Conservation (phyloP, 2,329 filamentous ascomycete species). For the Colletotrichum shisoi region DNA sequence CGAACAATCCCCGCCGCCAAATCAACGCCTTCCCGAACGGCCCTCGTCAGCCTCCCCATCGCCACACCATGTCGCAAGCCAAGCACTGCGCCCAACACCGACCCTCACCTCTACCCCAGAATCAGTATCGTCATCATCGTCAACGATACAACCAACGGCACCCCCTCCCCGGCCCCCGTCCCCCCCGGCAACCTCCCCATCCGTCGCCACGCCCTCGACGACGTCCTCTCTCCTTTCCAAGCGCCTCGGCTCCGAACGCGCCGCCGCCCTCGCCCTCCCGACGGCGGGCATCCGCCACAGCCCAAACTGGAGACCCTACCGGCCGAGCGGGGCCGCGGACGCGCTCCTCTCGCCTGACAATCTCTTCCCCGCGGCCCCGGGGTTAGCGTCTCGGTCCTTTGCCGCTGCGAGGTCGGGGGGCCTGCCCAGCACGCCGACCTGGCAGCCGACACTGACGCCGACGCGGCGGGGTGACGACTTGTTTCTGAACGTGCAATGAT, state of each 20-base stretch:
- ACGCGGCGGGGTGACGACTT: conserved; percentile 72
- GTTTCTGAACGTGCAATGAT: conserved; percentile 63
- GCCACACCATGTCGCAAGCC: conserved; percentile 24
- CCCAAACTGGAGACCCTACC: conserved; percentile 40
- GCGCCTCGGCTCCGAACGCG: conserved; percentile 59
- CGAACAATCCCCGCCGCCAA: conserved; percentile 30
- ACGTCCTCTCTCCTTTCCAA: conserved; percentile 61
- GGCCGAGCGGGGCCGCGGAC: conserved; percentile 13
- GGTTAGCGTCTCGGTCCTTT: conserved; percentile 1
- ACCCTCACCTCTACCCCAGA: conserved; percentile 29
- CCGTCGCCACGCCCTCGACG: conserved; percentile 43
- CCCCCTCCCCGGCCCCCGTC: conserved; percentile 32
- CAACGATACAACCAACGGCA: conserved; percentile 4
- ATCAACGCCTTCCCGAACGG: conserved; percentile 23
- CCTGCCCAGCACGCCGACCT: conserved; percentile 61
- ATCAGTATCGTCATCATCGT: conserved; percentile 20
- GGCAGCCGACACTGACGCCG: conserved; percentile 72
- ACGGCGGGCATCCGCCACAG: conserved; percentile 38
- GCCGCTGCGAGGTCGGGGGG: conserved; percentile 2
- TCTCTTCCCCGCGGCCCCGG: conserved; percentile 26
- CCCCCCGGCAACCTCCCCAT: conserved; percentile 27
- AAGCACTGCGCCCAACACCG: conserved; percentile 20
- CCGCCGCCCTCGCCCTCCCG: conserved; percentile 55
- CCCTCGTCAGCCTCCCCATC: conserved; percentile 14
- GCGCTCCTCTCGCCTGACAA: conserved; percentile 32